Evolutionary conservation across 2,329 filamentous ascomycete species (phyloP).

Genomic region (Cercospora zeina): DNA sequence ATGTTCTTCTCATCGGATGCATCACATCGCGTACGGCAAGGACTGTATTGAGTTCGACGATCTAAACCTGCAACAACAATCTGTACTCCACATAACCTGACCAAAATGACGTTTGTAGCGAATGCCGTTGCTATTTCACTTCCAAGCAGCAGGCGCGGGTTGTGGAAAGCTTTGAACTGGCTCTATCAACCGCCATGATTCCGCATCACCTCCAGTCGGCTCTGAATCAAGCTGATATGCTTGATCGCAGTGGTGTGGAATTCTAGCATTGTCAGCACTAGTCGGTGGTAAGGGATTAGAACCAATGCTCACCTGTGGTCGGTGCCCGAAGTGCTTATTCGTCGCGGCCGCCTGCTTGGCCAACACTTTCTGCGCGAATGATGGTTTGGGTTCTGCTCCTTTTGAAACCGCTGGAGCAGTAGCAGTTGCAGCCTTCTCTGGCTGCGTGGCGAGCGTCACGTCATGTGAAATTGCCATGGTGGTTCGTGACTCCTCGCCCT

Average conservation of each 20-base stretch:
- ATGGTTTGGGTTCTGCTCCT: constrained; percentile 23
- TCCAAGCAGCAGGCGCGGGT: not conserved
- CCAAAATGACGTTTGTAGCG: constrained; percentile 10
- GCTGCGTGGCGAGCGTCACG: constrained; percentile 56
- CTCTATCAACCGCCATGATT: not conserved
- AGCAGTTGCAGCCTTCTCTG: constrained; percentile 35
- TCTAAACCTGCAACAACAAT: constrained; percentile 14
- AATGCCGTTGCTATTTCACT: constrained; percentile 1
- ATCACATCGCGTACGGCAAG: constrained; percentile 2
- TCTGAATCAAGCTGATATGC: constrained; percentile 25
- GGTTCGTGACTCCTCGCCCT: constrained; percentile 76
- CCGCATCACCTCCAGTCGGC: not conserved
- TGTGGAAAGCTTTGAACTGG: not conserved
- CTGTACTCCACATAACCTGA: constrained; percentile 1
- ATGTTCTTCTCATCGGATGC: too few species aligned
- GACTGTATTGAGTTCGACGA: constrained; percentile 25
- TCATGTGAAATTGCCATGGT: constrained; percentile 51
- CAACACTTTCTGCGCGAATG: constrained; percentile 29
- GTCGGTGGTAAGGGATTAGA: not conserved
- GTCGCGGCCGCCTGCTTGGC: constrained; percentile 24
- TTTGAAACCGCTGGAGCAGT: constrained; percentile 33
- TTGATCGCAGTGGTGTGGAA: constrained; percentile 35
- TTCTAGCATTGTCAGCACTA: constrained; percentile 27
- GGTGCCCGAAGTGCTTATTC: constrained; percentile 30
- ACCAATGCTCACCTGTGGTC: constrained; percentile 31